Conservation (phyloP, 768 basidiomycete genomes). For the Auricularia sp. region DNA sequence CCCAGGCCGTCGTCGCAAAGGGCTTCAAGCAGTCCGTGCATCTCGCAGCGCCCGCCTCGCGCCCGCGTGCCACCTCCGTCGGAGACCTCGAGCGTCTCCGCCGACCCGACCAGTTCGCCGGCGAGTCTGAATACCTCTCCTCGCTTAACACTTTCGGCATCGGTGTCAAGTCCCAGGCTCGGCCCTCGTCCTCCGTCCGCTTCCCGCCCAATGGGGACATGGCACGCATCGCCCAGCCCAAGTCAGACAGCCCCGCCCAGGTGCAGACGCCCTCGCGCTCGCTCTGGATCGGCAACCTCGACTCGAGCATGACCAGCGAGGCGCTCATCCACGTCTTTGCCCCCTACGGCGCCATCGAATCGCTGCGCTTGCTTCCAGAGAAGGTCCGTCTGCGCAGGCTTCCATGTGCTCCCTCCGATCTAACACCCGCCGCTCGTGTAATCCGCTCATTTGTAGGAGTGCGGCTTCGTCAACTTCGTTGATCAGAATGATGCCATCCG, state of each 20-base stretch:
- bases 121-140: slow-evolving; percentile 39
- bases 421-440: not conserved
- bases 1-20: slow-evolving; percentile 46
- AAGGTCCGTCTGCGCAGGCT: slow-evolving; percentile 48
- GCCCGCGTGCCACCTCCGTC: slow-evolving; percentile 83
- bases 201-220: slow-evolving; percentile 49
- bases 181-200: slow-evolving; percentile 45
- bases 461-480: slow-evolving; percentile 98
- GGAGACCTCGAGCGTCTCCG: slow-evolving; percentile 72
- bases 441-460: slow-evolving; percentile 49
- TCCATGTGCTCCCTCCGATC: not conserved
- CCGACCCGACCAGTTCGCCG: slow-evolving; percentile 37
- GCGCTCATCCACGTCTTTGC: slow-evolving; percentile 94
- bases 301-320: slow-evolving; percentile 87
- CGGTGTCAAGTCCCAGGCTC: slow-evolving; percentile 33
- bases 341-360: slow-evolving; percentile 95
- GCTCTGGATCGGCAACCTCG: slow-evolving; percentile 97
- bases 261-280: slow-evolving; percentile 91
- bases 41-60: slow-evolving; percentile 35
- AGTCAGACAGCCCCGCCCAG: slow-evolving; percentile 63
- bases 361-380: slow-evolving; percentile 86
- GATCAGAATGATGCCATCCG: slow-evolving; percentile 92
- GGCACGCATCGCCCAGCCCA: slow-evolving; percentile 51
- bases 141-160: slow-evolving; percentile 49
- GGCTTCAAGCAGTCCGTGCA: slow-evolving; percentile 69